Percentiles rank a stretch among this genome's conserved stretches.
phyloP scores from a whole-genome alignment of 164 flowering plant species.

The Tetrastigma voinierianum region DNA sequence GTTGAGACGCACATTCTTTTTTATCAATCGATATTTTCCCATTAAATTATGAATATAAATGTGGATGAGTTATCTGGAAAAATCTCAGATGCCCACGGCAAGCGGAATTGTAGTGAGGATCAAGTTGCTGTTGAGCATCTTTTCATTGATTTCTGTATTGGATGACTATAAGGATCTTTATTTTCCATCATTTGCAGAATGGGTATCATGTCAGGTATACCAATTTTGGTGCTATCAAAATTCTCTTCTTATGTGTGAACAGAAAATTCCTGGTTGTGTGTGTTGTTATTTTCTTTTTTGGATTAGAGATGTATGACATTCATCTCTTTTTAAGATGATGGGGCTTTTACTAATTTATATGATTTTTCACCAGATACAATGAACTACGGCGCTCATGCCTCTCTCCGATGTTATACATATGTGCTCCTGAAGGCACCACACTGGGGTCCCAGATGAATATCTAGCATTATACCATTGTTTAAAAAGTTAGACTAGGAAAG shows the following conservation, averaged over 20 bases:
- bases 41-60: not conserved
- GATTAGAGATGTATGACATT: not conserved
- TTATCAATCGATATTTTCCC: not conserved
- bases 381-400: slow-evolving; percentile 95
- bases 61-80: slow-evolving; percentile 9
- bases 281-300: not conserved
- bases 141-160: slow-evolving; percentile 72
- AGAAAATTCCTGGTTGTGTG: not conserved
- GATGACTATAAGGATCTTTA: slow-evolving; percentile 78
- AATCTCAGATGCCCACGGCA: slow-evolving; percentile 73
- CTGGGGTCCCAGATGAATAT: slow-evolving; percentile 61
- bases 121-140: slow-evolving; percentile 85
- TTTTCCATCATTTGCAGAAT: slow-evolving; percentile 98
- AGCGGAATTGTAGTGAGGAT: slow-evolving; percentile 85
- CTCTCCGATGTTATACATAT: slow-evolving; percentile 85
- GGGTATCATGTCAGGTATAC: slow-evolving; percentile 97
- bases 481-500: slow-evolving; percentile 68
- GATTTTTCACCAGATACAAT: slow-evolving; percentile 55
- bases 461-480: slow-evolving; percentile 69
- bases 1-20: slow-evolving; percentile 27
- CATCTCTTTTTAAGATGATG: not conserved
- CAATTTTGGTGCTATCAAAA: not conserved
- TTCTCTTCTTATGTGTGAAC: not conserved
- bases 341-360: slow-evolving; percentile 1
- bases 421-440: slow-evolving; percentile 56